phyloP scores from a whole-genome alignment of 192 early-diverging fungal species.

The Coemansia pectinata region DNA sequence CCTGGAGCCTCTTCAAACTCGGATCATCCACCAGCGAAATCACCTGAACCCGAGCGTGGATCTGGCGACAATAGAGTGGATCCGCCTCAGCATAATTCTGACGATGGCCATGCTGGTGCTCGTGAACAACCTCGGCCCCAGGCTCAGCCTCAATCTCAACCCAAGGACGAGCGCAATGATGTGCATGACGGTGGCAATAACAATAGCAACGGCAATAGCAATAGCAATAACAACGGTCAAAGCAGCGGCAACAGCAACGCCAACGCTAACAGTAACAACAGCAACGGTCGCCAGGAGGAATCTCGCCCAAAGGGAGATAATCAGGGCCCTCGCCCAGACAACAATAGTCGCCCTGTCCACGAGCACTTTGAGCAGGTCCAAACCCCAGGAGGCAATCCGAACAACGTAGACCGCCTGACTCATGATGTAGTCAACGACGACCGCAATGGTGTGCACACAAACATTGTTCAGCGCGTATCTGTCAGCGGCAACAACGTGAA shows the following conservation, averaged over 20 bases:
- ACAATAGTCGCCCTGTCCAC: constrained; percentile 11
- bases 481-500: constrained; percentile 30
- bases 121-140: constrained; percentile 10
- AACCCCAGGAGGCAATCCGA: constrained; percentile 40
- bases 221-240: too few relatives aligned
- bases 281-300: constrained; percentile 8
- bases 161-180: not conserved
- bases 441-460: constrained; percentile 31
- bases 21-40: not conserved
- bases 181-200: not conserved
- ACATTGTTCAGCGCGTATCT: constrained; percentile 35
- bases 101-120: not conserved
- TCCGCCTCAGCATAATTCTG: not conserved
- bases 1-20: not conserved
- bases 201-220: not conserved
- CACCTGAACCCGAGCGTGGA: not conserved
- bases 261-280: not conserved
- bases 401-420: constrained; percentile 28
- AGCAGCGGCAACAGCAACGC: too few relatives aligned
- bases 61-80: not conserved
- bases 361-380: constrained; percentile 40
- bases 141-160: constrained; percentile 3
- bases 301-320: not conserved
- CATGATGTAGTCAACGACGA: constrained; percentile 43
- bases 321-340: not conserved